Base-by-base conservation (phyloP, 371 early-diverging fungal genomes). In the Lichtheimia ramosa region DNA sequence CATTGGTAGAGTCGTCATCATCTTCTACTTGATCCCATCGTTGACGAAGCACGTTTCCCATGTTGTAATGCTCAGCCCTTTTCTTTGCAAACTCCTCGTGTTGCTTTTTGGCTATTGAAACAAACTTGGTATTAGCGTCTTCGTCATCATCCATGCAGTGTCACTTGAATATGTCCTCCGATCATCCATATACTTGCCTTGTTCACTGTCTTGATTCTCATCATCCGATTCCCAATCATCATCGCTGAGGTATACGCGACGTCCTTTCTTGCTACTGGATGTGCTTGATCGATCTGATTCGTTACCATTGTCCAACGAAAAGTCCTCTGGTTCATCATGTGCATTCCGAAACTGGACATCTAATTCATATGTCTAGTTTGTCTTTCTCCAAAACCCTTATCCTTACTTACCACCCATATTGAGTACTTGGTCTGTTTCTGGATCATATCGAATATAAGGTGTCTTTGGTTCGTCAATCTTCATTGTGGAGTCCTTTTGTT, bases 401-500 rank as follows among this genome's bases (percentile, higher is more conserved):
- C 34, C 34, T 8, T 34, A 6, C 46, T 43, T 59, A 59, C 59
- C 59, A 25, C 43, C 75, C 71, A 86, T 66, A 58, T 86, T 83
- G 46, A 90, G 68, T 40, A 89, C 79, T 57, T 90, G 83, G 59
- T 97, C 97, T 0, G 81, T 86, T 20, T 85, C 89, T 2, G 82
- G 76, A 69, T 96, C 83, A 71, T 95, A 96, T 50, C 87, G 86
- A 43, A 97, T 90, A 65, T 81, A 98, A 1, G 98, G 98, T 2
- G 98, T 98, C 73, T 92, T 93, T n/a, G 97, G 98, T 68, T 98
- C 98, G 43, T 89, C 87, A 14, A 97, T 94, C 78, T 97, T 97
- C 96, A 96, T 96, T 16, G 91, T 95, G 8, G 94, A 79, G 63
- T 88, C 88, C 71, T 94, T 95, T 70, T 94, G 91, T 0, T 90